Percentiles rank a stretch among this genome's conserved stretches.
Evolutionary conservation across 2,329 filamentous ascomycete species (phyloP).

Genomic region (Epichloe festucae): DNA sequence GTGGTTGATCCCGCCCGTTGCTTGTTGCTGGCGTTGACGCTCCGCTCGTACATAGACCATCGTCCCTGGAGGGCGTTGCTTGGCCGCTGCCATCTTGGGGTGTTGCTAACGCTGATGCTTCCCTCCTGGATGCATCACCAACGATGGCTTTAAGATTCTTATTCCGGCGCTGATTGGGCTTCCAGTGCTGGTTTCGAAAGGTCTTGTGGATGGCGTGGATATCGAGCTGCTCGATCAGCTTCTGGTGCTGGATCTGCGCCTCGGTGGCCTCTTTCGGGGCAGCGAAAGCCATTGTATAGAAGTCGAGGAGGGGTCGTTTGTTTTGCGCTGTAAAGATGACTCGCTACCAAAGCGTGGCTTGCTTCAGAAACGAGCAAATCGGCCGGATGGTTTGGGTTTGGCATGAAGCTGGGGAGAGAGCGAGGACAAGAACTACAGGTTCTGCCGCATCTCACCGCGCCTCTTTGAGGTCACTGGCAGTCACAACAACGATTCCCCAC

Average conservation of each 20-base stretch:
- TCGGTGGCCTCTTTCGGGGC: conserved; percentile 44
- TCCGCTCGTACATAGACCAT: conserved; percentile 43
- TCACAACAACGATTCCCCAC: not conserved
- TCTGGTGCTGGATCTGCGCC: conserved; percentile 67
- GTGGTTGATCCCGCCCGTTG: conserved; percentile 30
- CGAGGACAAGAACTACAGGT: conserved; percentile 6
- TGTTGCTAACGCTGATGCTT: conserved; percentile 76
- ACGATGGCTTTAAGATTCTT: conserved; percentile 98
- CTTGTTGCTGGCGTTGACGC: conserved; percentile 41
- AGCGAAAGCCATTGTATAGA: conserved; percentile 24
- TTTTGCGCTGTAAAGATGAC: not conserved
- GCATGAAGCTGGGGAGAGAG: not conserved
- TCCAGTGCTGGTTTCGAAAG: conserved; percentile 86
- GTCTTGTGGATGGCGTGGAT: conserved; percentile 74
- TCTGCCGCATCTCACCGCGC: conserved; percentile 24
- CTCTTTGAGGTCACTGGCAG: conserved; percentile 4
- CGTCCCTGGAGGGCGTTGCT: conserved; percentile 47
- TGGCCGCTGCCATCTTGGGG: conserved; percentile 64
- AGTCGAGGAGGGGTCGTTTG: too few relatives aligned
- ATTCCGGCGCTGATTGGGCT: conserved; percentile 87
- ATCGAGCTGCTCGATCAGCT: conserved; percentile 82
- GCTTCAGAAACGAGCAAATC: too few relatives aligned
- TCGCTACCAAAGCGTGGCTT: too few relatives aligned
- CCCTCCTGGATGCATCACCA: conserved; percentile 77
- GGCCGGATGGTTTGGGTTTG: not conserved